These are phyloP conservation scores for Talaromyces sp. DNA, from an alignment of 2,329 filamentous ascomycete genomes.

Conservation along the genomic window DNA sequence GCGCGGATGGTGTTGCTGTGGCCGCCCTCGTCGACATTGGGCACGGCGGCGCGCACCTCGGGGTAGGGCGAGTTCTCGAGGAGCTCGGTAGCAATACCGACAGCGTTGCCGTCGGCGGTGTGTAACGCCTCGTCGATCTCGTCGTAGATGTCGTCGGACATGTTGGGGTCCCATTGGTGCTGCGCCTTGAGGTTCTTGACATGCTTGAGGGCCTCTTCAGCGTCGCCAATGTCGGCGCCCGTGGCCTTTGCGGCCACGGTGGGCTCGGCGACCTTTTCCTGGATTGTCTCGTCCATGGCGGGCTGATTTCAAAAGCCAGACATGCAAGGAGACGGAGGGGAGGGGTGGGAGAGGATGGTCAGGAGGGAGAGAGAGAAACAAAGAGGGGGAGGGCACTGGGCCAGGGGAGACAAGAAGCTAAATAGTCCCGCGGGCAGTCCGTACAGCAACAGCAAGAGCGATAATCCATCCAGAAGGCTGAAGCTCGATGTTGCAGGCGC, in stretches of 20 bases:
- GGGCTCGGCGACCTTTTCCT: constrained; percentile 14
- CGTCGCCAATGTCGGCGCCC: constrained; percentile 16
- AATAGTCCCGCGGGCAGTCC: neutral
- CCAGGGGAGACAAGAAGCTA: neutral
- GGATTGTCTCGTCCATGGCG: neutral
- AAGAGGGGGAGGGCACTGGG: neutral
- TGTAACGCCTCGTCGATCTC: constrained; percentile 56
- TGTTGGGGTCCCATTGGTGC: constrained; percentile 61
- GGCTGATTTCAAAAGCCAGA: neutral
- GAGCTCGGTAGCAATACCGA: constrained; percentile 55
- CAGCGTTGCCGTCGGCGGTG: constrained; percentile 51
- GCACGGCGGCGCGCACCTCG: constrained; percentile 61
- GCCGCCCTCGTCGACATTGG: constrained; percentile 60
- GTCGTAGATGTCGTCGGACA: constrained; percentile 58
- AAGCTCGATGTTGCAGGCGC: neutral
- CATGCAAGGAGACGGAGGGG: neutral
- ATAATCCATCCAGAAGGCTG: neutral
- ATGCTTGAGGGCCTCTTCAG: constrained; percentile 22
- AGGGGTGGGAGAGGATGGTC: neutral
- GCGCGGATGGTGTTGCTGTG: constrained; percentile 62
- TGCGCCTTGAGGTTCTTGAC: constrained; percentile 56
- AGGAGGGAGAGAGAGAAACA: neutral
- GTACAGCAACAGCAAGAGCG: neutral
- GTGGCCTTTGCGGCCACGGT: constrained; percentile 17
- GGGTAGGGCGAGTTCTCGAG: constrained; percentile 65